These are phyloP conservation scores for Saccharomycopsis fermentans DNA, from an alignment of 805 yeast species.

Conservation along the genomic window DNA sequence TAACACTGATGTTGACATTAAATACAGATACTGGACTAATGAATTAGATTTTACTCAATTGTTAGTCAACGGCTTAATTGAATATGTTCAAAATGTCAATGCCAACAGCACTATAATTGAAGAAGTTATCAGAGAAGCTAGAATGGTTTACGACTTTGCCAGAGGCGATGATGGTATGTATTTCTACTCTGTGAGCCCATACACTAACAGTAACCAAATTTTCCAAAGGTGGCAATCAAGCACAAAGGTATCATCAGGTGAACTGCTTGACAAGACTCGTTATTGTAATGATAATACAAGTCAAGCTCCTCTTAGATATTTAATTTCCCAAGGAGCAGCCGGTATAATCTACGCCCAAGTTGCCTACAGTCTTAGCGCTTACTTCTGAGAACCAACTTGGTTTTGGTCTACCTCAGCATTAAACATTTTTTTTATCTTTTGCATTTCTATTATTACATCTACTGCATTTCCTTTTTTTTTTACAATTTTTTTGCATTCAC, in stretches of 20 bases:
- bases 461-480: too few relatives aligned
- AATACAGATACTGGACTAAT: slow-evolving; percentile 50
- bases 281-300: slow-evolving; percentile 22
- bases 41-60: slow-evolving; percentile 53
- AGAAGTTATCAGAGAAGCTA: slow-evolving; percentile 23
- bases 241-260: not conserved
- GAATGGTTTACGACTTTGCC: slow-evolving; percentile 26
- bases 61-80: slow-evolving; percentile 58
- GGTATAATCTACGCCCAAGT: slow-evolving; percentile 51
- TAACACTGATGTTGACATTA: slow-evolving; percentile 43
- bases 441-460: not conserved
- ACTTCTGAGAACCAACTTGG: too few relatives aligned
- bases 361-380: not conserved
- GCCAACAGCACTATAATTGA: slow-evolving; percentile 33
- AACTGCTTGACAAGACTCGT: not conserved
- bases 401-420: too few relatives aligned
- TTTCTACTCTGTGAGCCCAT: slow-evolving; percentile 1
- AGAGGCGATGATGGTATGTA: slow-evolving; percentile 25
- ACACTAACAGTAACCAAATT: not conserved
- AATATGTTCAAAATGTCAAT: slow-evolving; percentile 51
- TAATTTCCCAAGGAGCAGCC: slow-evolving; percentile 59
- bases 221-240: slow-evolving; percentile 1
- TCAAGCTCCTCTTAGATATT: slow-evolving; percentile 35
- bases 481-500: not conserved
- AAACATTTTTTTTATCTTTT: not conserved